A percentile compares a stretch with the other conserved stretches of the same genome.
These are phyloP conservation scores for Collybia sordida DNA, from an alignment of 768 basidiomycete species.

Conservation along the genomic window DNA sequence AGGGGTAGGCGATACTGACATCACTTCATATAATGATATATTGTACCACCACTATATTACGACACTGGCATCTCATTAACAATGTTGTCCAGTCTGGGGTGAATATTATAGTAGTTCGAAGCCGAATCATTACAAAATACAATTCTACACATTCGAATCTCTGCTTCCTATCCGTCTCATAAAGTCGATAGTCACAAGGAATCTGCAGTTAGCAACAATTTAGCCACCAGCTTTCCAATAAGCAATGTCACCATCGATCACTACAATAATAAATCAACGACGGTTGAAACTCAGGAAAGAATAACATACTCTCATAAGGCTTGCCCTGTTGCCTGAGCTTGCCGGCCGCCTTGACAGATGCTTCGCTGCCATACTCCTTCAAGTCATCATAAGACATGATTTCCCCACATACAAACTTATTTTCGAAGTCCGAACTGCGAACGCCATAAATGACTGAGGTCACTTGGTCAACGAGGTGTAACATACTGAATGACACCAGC, in stretches of 20 bases:
- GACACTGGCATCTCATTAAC: too few species aligned
- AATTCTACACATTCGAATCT: too few species aligned
- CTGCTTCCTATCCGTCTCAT: too few species aligned
- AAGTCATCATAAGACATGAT: constrained; percentile 93
- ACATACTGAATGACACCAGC: constrained; percentile 97
- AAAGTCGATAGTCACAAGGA: too few species aligned
- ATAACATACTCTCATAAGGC: constrained; percentile 83
- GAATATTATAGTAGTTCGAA: too few species aligned
- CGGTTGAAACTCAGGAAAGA: background rate
- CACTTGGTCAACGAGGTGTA: background rate
- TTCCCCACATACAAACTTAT: constrained; percentile 97
- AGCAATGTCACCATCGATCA: constrained; percentile 88
- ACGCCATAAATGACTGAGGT: background rate
- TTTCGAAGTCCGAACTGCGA: constrained; percentile 89
- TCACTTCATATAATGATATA: too few species aligned
- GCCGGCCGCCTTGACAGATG: constrained; percentile 91
- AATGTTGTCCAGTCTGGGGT: too few species aligned
- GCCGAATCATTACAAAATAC: too few species aligned
- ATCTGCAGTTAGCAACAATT: too few species aligned
- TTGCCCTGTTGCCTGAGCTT: constrained; percentile 96
- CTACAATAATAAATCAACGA: constrained; percentile 31
- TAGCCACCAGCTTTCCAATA: constrained; percentile 84
- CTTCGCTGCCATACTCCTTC: constrained; percentile 87
- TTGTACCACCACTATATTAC: too few species aligned
- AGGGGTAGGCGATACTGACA: constrained; percentile 28